A percentile compares a stretch with the other conserved stretches of the same genome.
Conservation (phyloP, 345 rosid genomes). For the Conringia planisiliqua region DNA sequence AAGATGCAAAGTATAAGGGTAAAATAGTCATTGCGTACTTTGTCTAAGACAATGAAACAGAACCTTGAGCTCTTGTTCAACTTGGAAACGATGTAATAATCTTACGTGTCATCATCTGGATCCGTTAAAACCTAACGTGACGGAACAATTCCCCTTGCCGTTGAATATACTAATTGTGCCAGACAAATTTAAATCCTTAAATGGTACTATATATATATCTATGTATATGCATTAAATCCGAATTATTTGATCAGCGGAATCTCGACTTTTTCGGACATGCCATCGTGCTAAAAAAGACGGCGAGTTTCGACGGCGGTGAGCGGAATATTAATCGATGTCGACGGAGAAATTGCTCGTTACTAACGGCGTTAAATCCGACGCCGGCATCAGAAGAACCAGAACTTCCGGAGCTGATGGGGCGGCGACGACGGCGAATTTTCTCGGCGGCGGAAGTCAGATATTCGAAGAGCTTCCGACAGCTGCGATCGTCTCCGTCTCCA, state of each 20-base stretch:
- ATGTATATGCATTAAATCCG: neutral
- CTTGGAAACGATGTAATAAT: slow-evolving; percentile 1
- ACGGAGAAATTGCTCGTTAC: slow-evolving; percentile 58
- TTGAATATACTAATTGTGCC: slow-evolving; percentile 6
- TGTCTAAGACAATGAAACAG: neutral
- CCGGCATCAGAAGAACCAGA: slow-evolving; percentile 25
- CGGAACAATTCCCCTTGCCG: slow-evolving; percentile 29
- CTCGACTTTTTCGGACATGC: slow-evolving; percentile 7
- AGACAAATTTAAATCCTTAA: neutral
- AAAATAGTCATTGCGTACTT: neutral
- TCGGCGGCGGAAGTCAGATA: slow-evolving; percentile 28
- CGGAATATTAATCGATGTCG: slow-evolving; percentile 31
- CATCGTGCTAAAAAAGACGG: slow-evolving; percentile 14
- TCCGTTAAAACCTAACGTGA: slow-evolving; percentile 22
- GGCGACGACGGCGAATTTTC: neutral
- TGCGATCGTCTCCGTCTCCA: slow-evolving; percentile 60
- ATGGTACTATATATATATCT: neutral
- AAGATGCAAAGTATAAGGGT: neutral
- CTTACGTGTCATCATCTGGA: slow-evolving; percentile 13
- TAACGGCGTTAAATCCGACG: slow-evolving; percentile 28
- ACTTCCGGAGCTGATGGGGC: neutral
- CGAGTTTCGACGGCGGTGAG: slow-evolving; percentile 6
- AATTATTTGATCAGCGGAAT: slow-evolving; percentile 1
- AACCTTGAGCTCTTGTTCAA: slow-evolving; percentile 4
- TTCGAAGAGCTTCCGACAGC: slow-evolving; percentile 75